A percentile compares a stretch with the other conserved stretches of the same genome.
Evolutionary conservation across 768 basidiomycete genomes (phyloP).

Genomic region (Mycena sanguinolenta): DNA sequence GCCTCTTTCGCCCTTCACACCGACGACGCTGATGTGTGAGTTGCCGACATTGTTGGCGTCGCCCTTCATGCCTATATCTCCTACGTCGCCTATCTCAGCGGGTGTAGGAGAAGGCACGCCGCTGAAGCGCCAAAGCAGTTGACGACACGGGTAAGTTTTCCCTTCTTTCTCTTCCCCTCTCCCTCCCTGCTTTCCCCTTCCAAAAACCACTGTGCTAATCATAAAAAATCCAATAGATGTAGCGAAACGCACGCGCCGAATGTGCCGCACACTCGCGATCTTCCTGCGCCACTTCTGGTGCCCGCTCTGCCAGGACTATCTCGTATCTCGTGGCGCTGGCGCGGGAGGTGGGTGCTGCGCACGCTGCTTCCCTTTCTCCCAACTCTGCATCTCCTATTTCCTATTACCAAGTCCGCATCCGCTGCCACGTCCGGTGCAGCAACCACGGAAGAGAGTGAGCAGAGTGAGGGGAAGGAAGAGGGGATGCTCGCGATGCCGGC

Average conservation of each 20-base stretch:
- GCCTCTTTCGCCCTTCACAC: background rate
- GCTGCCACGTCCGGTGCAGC: background rate
- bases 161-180: background rate
- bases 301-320: constrained; percentile 89
- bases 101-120: no score
- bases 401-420: background rate
- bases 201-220: no score
- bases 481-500: background rate
- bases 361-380: no score
- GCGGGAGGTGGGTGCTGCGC: constrained; percentile 58
- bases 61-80: background rate
- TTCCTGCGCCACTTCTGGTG: constrained; percentile 96
- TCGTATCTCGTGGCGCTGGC: constrained; percentile 84
- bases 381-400: constrained; percentile 42
- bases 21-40: no score
- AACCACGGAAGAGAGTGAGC: background rate
- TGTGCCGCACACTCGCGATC: constrained; percentile 72
- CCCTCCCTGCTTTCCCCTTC: no score
- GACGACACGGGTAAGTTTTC: background rate
- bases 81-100: no score
- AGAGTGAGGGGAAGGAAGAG: no score
- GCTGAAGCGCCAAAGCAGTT: no score
- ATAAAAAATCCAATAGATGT: no score
- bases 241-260: no score
- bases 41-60: background rate